These are phyloP conservation scores for Plasmodium vinckei DNA, from an alignment of 169 alveolate species.

Conservation along the genomic window DNA sequence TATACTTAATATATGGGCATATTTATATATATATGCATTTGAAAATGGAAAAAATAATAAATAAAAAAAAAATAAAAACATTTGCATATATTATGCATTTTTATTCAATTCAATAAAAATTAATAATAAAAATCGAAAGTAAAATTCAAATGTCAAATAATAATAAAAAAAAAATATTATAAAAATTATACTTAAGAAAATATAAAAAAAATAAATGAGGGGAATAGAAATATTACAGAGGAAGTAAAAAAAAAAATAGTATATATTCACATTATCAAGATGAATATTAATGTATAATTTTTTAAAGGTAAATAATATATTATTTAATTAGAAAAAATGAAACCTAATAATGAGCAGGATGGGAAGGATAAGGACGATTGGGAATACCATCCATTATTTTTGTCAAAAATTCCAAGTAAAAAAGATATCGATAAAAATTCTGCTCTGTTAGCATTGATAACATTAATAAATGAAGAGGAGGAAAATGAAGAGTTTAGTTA, in stretches of 20 bases:
- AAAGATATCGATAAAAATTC: conserved; percentile 68
- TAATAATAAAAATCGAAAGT: no score
- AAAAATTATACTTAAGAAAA: no score
- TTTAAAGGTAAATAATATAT: neutral
- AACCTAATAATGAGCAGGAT: conserved; percentile 7
- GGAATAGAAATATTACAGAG: no score
- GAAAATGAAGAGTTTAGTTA: conserved; percentile 68
- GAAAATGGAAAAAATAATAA: no score
- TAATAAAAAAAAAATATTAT: no score
- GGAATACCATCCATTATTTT: conserved; percentile 75
- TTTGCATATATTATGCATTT: no score
- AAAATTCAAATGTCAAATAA: no score
- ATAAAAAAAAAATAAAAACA: no score
- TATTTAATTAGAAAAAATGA: conserved; percentile 20
- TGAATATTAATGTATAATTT: neutral
- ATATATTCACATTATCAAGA: neutral
- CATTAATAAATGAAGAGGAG: conserved; percentile 73
- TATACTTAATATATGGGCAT: no score
- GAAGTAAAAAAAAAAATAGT: neutral
- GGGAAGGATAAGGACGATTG: conserved; percentile 49
- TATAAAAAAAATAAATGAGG: no score
- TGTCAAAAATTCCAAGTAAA: conserved; percentile 74
- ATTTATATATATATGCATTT: no score
- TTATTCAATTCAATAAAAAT: no score
- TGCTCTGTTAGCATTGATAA: conserved; percentile 70